A percentile compares a stretch with the other conserved stretches of the same genome.
Conservation (phyloP, 768 basidiomycete species). For the Pisolithus orientalis region DNA sequence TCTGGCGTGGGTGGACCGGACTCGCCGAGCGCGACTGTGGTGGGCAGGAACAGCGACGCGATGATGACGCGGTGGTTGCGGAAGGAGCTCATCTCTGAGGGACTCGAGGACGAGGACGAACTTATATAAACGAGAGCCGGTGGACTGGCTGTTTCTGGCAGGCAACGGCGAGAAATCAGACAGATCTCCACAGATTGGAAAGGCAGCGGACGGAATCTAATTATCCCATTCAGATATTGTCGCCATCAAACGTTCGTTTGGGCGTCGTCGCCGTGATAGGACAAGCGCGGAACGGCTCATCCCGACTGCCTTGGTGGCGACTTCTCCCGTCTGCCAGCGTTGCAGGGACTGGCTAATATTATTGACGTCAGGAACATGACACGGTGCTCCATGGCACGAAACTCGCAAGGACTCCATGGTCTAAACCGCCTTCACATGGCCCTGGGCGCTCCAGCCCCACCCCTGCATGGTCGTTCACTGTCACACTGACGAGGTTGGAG, state of each 20-base stretch:
- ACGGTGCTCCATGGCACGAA: too few species aligned
- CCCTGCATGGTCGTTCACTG: too few species aligned
- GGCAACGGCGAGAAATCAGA: neutral
- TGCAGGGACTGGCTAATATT: too few species aligned
- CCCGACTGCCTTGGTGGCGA: neutral
- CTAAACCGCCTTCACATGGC: too few species aligned
- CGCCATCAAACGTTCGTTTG: neutral
- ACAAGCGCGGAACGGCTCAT: neutral
- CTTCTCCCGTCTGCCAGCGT: neutral
- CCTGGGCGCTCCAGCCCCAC: too few species aligned
- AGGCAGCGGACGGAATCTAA: neutral
- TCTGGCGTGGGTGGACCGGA: slow-evolving; percentile 49
- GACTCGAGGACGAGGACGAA: neutral
- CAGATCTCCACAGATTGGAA: neutral
- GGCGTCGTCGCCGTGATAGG: neutral
- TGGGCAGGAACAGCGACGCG: slow-evolving; percentile 80
- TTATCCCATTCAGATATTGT: neutral
- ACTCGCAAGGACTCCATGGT: too few species aligned
- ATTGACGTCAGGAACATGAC: too few species aligned
- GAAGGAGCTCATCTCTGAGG: slow-evolving; percentile 53
- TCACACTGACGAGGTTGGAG: too few species aligned
- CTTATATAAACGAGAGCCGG: slow-evolving; percentile 4
- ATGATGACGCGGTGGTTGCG: slow-evolving; percentile 70
- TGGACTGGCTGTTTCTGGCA: neutral
- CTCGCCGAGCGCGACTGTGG: slow-evolving; percentile 56